phyloP scores from a whole-genome alignment of 305 asterid genomes.

The Fraxinus velutina region DNA sequence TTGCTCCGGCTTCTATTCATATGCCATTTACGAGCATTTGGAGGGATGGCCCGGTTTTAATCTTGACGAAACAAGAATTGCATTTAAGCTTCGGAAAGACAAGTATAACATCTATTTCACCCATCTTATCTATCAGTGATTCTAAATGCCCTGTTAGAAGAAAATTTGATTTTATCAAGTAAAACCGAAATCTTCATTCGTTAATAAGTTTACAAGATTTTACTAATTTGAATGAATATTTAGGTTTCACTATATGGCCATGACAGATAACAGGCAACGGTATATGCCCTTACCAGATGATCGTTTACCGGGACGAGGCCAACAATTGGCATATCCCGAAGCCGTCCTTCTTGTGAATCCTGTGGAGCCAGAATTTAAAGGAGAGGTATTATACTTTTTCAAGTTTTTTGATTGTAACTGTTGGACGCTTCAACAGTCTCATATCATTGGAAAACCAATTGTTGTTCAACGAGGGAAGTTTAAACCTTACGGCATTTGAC shows the following conservation, averaged over 20 bases:
- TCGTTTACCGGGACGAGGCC: slow-evolving; percentile 58
- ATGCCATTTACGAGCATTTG: slow-evolving; percentile 53
- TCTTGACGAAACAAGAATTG: slow-evolving; percentile 34
- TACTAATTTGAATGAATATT: background rate
- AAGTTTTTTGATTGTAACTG: background rate
- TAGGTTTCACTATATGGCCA: slow-evolving; percentile 70
- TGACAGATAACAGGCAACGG: slow-evolving; percentile 60
- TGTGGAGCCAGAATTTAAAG: slow-evolving; percentile 63
- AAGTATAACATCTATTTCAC: slow-evolving; percentile 20
- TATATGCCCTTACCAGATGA: slow-evolving; percentile 69
- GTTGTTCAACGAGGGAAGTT: background rate
- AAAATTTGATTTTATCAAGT: background rate
- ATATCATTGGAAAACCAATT: background rate
- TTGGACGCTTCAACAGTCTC: background rate
- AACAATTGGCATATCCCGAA: slow-evolving; percentile 61
- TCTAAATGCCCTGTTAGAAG: background rate
- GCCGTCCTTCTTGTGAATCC: slow-evolving; percentile 71
- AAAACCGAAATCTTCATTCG: background rate
- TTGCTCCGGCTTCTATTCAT: slow-evolving; percentile 57
- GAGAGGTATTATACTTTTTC: slow-evolving; percentile 44
- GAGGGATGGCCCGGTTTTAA: slow-evolving; percentile 59
- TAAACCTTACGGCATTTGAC: background rate
- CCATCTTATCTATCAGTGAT: background rate
- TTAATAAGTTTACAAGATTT: background rate
- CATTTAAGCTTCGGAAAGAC: slow-evolving; percentile 41